Base-by-base conservation (phyloP, 2,329 filamentous ascomycete genomes). In the Diaporthe australafricana region DNA sequence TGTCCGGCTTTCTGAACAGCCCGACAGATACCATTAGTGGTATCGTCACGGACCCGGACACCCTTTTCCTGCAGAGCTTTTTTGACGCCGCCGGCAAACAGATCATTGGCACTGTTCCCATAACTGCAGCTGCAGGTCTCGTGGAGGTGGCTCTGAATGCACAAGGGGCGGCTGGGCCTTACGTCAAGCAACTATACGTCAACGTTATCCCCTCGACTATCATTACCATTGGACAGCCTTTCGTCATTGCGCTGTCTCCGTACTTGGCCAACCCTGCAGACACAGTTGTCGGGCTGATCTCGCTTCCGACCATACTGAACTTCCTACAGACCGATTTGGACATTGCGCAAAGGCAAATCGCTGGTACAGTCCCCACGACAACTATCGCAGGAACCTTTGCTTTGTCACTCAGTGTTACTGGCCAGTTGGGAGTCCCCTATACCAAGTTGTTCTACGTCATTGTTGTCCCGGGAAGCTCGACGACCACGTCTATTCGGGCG, bases 311-410 rank as follows among this genome's bases (percentile, higher is more conserved):
- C 7, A 12, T 48, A 1, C 20, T 63, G 5, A 35, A 2, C 5
- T 63, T 63, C 42, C 42, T 63, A 2, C 60, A 63, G 42, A 40
- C 47, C 5, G 60, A 63, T 12, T 20, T 63, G 42, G 6, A 63
- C 27, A 48, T 25, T 25, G 27, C 27, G 9, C 27, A 35, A 16
- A 35, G 42, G 42, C 42, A 35, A 6, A 63, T 63, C 5, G 27
- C 27, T 22, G 60, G 60, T n/a, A 25, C 47, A 38, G 60, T 63
- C 16, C 60, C 60, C 6, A 1, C 9, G 27, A 63, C 60, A 6
- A 27, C 60, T 8, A 30, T 63, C 12, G 4, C 22, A 48, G 60
- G 60, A 17, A 48, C 60, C 1, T 63, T 63, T 30, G 20, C 42
- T 22, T 7, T 63, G 47, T 47, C 60, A 11, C 20, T 63, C 1